Evolutionary conservation across 164 flowering plant species (phyloP).

Genomic region (Platanus orientalis): DNA sequence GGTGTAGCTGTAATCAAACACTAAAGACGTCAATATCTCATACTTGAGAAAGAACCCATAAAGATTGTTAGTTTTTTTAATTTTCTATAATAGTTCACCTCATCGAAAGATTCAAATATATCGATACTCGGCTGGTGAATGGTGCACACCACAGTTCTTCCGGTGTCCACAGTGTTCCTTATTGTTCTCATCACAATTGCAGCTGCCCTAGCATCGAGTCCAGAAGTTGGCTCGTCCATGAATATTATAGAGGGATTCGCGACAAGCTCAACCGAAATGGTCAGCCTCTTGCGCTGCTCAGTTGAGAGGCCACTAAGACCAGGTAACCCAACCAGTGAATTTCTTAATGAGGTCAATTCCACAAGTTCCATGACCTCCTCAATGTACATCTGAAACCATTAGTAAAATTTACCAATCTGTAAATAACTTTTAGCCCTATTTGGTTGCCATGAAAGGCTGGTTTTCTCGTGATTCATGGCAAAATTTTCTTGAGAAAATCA

Average conservation of each 20-base stretch:
- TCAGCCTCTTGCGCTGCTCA: slow-evolving; percentile 59
- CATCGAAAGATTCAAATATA: slow-evolving; percentile 61
- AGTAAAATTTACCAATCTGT: neutral
- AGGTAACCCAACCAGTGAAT: slow-evolving; percentile 49
- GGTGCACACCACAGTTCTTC: slow-evolving; percentile 63
- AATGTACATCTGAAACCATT: slow-evolving; percentile 38
- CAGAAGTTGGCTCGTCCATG: slow-evolving; percentile 76
- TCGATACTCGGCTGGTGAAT: slow-evolving; percentile 71
- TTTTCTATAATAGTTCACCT: slow-evolving; percentile 25
- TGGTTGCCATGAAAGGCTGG: too few species aligned
- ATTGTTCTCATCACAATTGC: slow-evolving; percentile 71
- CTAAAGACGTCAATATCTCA: neutral
- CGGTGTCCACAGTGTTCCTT: slow-evolving; percentile 60
- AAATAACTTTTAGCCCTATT: too few species aligned
- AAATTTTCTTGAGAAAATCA: too few species aligned
- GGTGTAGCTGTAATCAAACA: slow-evolving; percentile 34
- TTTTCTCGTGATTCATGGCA: too few species aligned
- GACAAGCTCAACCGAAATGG: slow-evolving; percentile 62
- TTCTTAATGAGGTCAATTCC: slow-evolving; percentile 35
- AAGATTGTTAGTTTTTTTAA: neutral
- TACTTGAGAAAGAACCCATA: neutral
- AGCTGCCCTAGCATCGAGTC: slow-evolving; percentile 69
- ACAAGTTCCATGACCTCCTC: slow-evolving; percentile 60
- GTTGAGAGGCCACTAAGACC: slow-evolving; percentile 56
- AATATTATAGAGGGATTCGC: slow-evolving; percentile 66